Evolutionary conservation across 805 yeast genomes (phyloP).

Genomic region (Wickerhamiella allomyrinae): DNA sequence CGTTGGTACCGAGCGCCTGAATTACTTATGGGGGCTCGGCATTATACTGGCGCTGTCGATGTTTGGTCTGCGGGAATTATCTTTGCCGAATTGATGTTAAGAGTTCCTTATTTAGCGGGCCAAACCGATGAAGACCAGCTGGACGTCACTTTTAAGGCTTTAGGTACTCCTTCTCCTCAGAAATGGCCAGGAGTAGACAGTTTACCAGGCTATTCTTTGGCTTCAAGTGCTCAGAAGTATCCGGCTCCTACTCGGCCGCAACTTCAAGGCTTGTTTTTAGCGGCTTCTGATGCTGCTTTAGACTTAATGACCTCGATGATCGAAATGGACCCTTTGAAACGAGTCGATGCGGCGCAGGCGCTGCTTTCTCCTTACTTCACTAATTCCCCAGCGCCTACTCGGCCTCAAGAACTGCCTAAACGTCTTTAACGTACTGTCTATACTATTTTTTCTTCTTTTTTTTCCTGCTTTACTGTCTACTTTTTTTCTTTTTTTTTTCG

Average conservation of each 20-base stretch:
- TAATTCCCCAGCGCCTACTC: slow-evolving; percentile 64
- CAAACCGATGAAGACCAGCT: slow-evolving; percentile 79
- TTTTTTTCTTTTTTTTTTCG: no score
- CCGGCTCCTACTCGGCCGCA: slow-evolving; percentile 77
- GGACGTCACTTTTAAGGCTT: slow-evolving; percentile 84
- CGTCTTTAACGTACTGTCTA: neutral
- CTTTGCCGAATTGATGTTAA: slow-evolving; percentile 88
- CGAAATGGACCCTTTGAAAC: slow-evolving; percentile 58
- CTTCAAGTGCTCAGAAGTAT: slow-evolving; percentile 34
- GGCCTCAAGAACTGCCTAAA: slow-evolving; percentile 47
- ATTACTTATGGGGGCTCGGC: slow-evolving; percentile 70
- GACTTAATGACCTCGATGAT: slow-evolving; percentile 63
- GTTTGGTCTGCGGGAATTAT: slow-evolving; percentile 95
- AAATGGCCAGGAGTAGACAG: slow-evolving; percentile 82
- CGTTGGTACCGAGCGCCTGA: slow-evolving; percentile 98
- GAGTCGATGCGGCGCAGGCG: slow-evolving; percentile 54
- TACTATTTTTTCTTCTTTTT: neutral
- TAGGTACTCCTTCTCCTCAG: slow-evolving; percentile 90
- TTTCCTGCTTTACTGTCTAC: neutral
- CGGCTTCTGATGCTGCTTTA: slow-evolving; percentile 76
- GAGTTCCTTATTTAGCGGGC: slow-evolving; percentile 93
- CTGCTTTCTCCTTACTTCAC: slow-evolving; percentile 52
- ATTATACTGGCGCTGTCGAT: slow-evolving; percentile 81
- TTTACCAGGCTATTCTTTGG: slow-evolving; percentile 48
- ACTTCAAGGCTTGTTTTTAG: slow-evolving; percentile 67